Conservation (phyloP, 192 early-diverging fungal genomes). For the Podila verticillata region DNA sequence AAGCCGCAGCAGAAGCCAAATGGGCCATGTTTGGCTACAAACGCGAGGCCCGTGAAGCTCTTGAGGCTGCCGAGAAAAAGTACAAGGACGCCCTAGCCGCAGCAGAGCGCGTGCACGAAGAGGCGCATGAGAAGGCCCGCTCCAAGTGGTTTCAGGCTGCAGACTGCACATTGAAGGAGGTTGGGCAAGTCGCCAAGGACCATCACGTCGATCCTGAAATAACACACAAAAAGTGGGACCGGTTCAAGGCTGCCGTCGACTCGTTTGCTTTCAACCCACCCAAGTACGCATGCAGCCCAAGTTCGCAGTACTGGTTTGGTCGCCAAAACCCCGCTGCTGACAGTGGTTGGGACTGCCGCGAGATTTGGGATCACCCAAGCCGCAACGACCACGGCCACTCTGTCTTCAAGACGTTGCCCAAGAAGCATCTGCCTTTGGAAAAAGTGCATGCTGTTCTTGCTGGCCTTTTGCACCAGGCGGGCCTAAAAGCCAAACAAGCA, state of each 20-base stretch:
- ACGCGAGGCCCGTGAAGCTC: slow-evolving; percentile 29
- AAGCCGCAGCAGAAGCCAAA: slow-evolving; percentile 35
- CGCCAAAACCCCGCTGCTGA: slow-evolving; percentile 30
- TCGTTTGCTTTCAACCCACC: slow-evolving; percentile 42
- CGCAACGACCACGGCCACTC: slow-evolving; percentile 9
- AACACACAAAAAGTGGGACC: slow-evolving; percentile 38
- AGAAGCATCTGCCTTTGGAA: slow-evolving; percentile 28
- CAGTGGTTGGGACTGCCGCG: slow-evolving; percentile 45
- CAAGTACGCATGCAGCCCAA: slow-evolving; percentile 43
- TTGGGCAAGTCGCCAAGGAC: slow-evolving; percentile 2
- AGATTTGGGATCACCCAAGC: slow-evolving; percentile 43
- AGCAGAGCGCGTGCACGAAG: slow-evolving; percentile 36
- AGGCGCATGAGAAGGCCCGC: slow-evolving; percentile 29
- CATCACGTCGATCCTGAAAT: slow-evolving; percentile 6
- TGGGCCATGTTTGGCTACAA: slow-evolving; percentile 50
- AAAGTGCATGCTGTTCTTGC: slow-evolving; percentile 21
- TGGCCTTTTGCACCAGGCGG: slow-evolving; percentile 18
- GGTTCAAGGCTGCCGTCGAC: slow-evolving; percentile 45
- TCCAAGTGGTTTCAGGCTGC: slow-evolving; percentile 38
- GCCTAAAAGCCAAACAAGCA: slow-evolving; percentile 20
- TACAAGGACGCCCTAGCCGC: slow-evolving; percentile 24
- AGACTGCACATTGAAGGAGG: slow-evolving; percentile 31
- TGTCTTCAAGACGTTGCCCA: slow-evolving; percentile 22
- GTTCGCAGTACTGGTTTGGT: slow-evolving; percentile 42
- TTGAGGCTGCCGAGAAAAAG: slow-evolving; percentile 35